Percentiles rank a stretch among this genome's conserved stretches.
These are phyloP conservation scores for Lentinula boryana DNA, from an alignment of 768 basidiomycete genomes.

Conservation along the genomic window DNA sequence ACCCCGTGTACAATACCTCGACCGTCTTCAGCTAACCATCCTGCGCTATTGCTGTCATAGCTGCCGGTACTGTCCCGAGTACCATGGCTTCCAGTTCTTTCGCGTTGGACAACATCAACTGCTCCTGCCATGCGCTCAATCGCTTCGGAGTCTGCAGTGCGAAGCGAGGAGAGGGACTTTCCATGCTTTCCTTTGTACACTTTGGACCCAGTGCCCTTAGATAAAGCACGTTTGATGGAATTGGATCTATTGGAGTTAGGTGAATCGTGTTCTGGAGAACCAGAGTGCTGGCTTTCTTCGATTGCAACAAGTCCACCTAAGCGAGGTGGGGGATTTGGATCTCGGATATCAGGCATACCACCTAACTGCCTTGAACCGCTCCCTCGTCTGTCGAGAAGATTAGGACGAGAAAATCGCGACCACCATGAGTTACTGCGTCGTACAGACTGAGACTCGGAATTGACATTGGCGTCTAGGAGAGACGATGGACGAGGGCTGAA, in stretches of 20 bases:
- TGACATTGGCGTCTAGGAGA: conserved; percentile 23
- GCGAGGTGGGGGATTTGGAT: conserved; percentile 73
- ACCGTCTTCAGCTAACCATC: conserved; percentile 8
- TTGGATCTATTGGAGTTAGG: conserved; percentile 10
- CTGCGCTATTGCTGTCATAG: conserved; percentile 1
- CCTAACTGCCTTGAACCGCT: conserved; percentile 32
- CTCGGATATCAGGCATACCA: conserved; percentile 53
- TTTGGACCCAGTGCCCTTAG: conserved; percentile 14
- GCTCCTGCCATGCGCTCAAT: conserved; percentile 57
- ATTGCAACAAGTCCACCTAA: conserved; percentile 39
- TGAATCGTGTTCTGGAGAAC: conserved; percentile 13
- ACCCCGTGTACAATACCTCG: not conserved
- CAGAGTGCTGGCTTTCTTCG: conserved; percentile 41
- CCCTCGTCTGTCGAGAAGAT: conserved; percentile 52
- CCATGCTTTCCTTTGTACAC: conserved; percentile 30
- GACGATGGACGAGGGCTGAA: conserved; percentile 19
- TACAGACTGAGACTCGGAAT: conserved; percentile 31
- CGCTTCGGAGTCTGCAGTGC: conserved; percentile 63
- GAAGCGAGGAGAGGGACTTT: conserved; percentile 49
- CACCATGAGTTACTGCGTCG: conserved; percentile 76
- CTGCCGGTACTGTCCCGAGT: conserved; percentile 9
- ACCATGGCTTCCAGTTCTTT: conserved; percentile 16
- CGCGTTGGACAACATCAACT: conserved; percentile 67
- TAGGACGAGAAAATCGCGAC: conserved; percentile 62
- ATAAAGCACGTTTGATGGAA: conserved; percentile 6